These are phyloP conservation scores for Wilhelminamyces savonicus DNA, from an alignment of 805 yeast species.

Conservation along the genomic window DNA sequence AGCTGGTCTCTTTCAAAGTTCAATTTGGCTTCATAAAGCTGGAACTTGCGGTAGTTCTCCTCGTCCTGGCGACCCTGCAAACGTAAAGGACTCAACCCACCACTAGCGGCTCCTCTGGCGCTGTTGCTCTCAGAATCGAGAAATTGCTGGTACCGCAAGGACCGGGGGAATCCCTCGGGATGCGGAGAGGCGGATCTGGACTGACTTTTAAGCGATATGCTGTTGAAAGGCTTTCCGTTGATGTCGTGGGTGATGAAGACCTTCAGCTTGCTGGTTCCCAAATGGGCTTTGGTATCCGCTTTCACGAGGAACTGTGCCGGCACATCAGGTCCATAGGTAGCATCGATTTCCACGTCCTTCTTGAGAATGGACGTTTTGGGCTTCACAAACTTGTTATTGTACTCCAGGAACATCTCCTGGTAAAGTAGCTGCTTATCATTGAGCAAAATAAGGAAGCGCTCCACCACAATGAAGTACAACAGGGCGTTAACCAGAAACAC, in stretches of 20 bases:
- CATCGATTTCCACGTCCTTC: slow-evolving; percentile 59
- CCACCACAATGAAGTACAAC: slow-evolving; percentile 33
- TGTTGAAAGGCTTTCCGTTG: slow-evolving; percentile 26
- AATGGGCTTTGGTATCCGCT: slow-evolving; percentile 13
- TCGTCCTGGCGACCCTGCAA: no score
- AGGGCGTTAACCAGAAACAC: slow-evolving; percentile 24
- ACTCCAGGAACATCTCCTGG: slow-evolving; percentile 58
- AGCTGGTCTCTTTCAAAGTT: neutral
- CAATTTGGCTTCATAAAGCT: neutral
- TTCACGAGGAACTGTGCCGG: slow-evolving; percentile 19
- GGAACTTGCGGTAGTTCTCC: no score
- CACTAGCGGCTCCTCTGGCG: no score
- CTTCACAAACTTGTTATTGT: slow-evolving; percentile 53
- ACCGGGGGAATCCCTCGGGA: no score
- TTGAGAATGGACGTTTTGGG: slow-evolving; percentile 47
- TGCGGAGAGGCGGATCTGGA: no score
- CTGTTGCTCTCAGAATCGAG: no score
- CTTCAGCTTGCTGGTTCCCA: slow-evolving; percentile 24
- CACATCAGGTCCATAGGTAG: slow-evolving; percentile 36
- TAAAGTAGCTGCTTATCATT: slow-evolving; percentile 56
- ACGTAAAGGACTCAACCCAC: no score
- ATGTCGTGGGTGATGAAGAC: slow-evolving; percentile 49
- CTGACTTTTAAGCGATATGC: no score
- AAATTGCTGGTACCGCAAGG: no score
- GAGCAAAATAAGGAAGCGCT: slow-evolving; percentile 40